phyloP scores from a whole-genome alignment of 805 yeast genomes.

The Nakazawaea populi region DNA sequence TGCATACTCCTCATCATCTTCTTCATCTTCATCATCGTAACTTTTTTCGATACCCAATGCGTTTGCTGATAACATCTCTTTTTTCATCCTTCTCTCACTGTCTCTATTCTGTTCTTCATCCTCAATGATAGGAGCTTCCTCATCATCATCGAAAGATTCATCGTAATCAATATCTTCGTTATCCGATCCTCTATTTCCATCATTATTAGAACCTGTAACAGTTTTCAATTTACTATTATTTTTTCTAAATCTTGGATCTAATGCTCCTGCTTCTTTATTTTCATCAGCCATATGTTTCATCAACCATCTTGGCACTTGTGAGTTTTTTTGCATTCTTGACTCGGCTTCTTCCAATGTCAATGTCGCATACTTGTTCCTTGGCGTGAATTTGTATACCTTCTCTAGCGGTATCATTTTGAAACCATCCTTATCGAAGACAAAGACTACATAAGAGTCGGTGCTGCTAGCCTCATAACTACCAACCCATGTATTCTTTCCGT shows the following conservation, averaged over 20 bases:
- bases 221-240: slow-evolving; percentile 27
- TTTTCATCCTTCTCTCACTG: slow-evolving; percentile 77
- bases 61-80: slow-evolving; percentile 78
- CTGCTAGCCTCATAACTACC: slow-evolving; percentile 87
- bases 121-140: slow-evolving; percentile 96
- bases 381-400: slow-evolving; percentile 89
- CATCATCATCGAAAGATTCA: slow-evolving; percentile 97
- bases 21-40: slow-evolving; percentile 52
- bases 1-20: slow-evolving; percentile 60
- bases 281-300: slow-evolving; percentile 82
- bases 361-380: slow-evolving; percentile 89
- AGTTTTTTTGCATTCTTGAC: slow-evolving; percentile 79
- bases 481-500: slow-evolving; percentile 90
- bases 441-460: slow-evolving; percentile 77
- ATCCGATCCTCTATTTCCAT: slow-evolving; percentile 55
- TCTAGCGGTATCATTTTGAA: slow-evolving; percentile 95
- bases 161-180: slow-evolving; percentile 92
- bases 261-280: slow-evolving; percentile 48
- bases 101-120: slow-evolving; percentile 92
- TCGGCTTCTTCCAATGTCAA: slow-evolving; percentile 95
- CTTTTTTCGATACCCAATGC: slow-evolving; percentile 49
- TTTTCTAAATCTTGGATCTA: slow-evolving; percentile 42
- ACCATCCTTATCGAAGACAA: slow-evolving; percentile 81
- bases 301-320: slow-evolving; percentile 84
- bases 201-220: slow-evolving; percentile 32